phyloP scores from a whole-genome alignment of 345 rosid species.

The Aquilaria yunnanensis region DNA sequence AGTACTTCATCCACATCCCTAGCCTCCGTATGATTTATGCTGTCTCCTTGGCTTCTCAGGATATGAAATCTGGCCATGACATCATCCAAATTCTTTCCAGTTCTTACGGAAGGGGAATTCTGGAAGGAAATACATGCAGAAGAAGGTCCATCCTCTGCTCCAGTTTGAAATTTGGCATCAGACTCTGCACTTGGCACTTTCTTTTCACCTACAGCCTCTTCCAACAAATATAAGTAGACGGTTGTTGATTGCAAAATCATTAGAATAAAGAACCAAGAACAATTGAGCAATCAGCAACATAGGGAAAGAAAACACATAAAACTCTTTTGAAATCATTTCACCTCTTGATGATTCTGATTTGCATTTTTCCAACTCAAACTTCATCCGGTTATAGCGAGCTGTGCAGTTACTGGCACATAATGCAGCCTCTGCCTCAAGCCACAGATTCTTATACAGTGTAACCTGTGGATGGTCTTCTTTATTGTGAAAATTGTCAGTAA shows the following conservation, averaged over 20 bases:
- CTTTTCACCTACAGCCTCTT: slow-evolving; percentile 9
- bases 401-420: slow-evolving; percentile 58
- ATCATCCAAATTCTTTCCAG: slow-evolving; percentile 33
- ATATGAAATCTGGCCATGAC: slow-evolving; percentile 46
- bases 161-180: slow-evolving; percentile 7
- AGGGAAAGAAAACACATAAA: background rate
- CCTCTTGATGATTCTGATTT: slow-evolving; percentile 29
- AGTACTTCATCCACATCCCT: slow-evolving; percentile 9
- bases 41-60: slow-evolving; percentile 28
- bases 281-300: background rate
- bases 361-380: slow-evolving; percentile 43
- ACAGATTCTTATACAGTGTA: slow-evolving; percentile 77
- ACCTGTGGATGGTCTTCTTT: slow-evolving; percentile 52
- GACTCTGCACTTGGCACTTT: slow-evolving; percentile 5
- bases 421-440: slow-evolving; percentile 95
- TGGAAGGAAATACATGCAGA: slow-evolving; percentile 13
- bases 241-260: background rate
- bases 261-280: slow-evolving; percentile 5
- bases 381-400: slow-evolving; percentile 63
- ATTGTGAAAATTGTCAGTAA: slow-evolving; percentile 49
- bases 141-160: slow-evolving; percentile 1
- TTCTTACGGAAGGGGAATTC: slow-evolving; percentile 16
- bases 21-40: slow-evolving; percentile 11
- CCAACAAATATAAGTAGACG: slow-evolving; percentile 16
- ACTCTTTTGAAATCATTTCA: slow-evolving; percentile 11